A percentile compares a stretch with the other conserved stretches of the same genome.
Evolutionary conservation across 148 eudicot genomes (phyloP).

Genomic region (Cornus controversa): DNA sequence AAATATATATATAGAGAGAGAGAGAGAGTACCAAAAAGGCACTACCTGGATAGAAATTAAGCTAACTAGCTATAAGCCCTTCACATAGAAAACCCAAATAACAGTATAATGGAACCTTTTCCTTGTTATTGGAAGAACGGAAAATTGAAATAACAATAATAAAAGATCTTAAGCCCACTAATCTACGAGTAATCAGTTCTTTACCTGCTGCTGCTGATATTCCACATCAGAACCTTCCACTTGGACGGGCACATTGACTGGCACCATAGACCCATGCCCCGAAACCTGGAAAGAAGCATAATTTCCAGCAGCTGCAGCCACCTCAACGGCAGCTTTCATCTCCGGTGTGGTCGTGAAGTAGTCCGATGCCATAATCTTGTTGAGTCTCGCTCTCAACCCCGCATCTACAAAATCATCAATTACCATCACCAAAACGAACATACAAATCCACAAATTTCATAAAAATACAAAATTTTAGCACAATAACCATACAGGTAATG

Average conservation of each 20-base stretch:
- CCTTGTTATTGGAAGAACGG: not conserved
- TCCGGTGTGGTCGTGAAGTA: slow-evolving; percentile 74
- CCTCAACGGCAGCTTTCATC: slow-evolving; percentile 70
- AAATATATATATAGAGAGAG: too few species aligned
- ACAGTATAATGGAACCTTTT: not conserved
- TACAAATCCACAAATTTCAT: not conserved
- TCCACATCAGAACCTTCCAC: slow-evolving; percentile 46
- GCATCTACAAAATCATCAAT: slow-evolving; percentile 50
- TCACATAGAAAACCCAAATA: not conserved
- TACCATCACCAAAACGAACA: not conserved
- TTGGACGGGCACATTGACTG: slow-evolving; percentile 46
- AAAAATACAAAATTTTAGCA: not conserved
- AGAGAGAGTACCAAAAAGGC: too few species aligned
- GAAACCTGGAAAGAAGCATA: slow-evolving; percentile 62
- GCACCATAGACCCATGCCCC: slow-evolving; percentile 33
- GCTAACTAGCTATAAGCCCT: too few species aligned
- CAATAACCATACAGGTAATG: slow-evolving; percentile 55
- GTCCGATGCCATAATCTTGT: slow-evolving; percentile 77
- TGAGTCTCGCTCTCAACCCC: slow-evolving; percentile 66
- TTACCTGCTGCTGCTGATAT: slow-evolving; percentile 59
- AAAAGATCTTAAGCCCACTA: too few species aligned
- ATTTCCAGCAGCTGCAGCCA: slow-evolving; percentile 78
- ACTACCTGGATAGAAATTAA: too few species aligned
- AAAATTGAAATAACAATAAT: too few species aligned
- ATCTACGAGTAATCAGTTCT: not conserved